Percentiles rank a stretch among this genome's conserved stretches.
Evolutionary conservation across 2,329 filamentous ascomycete genomes (phyloP).

Genomic region (Aaosphaeria arxii): DNA sequence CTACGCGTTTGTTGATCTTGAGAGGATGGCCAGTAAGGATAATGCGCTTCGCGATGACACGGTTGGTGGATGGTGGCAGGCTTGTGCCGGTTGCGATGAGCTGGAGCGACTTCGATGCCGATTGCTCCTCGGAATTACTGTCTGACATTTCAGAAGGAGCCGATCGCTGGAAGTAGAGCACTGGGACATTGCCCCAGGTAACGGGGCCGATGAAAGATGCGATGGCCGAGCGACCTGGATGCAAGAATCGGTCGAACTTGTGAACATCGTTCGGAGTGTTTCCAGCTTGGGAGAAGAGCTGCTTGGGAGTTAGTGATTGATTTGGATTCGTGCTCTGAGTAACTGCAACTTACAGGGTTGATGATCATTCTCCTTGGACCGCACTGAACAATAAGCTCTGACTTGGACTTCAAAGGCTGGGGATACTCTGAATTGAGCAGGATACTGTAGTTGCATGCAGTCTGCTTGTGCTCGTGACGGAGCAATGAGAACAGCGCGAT

Average conservation of each 20-base stretch:
- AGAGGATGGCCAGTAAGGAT: slow-evolving; percentile 94
- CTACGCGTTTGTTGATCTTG: slow-evolving; percentile 97
- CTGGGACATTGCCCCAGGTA: slow-evolving; percentile 88
- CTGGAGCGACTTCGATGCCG: slow-evolving; percentile 50
- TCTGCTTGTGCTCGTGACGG: slow-evolving; percentile 91
- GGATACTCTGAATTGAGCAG: slow-evolving; percentile 76
- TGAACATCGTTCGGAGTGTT: slow-evolving; percentile 95
- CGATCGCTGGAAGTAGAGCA: slow-evolving; percentile 76
- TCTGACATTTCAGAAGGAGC: slow-evolving; percentile 27
- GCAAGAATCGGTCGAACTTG: slow-evolving; percentile 90
- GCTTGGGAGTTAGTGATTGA: slow-evolving; percentile 1
- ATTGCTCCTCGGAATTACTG: slow-evolving; percentile 5
- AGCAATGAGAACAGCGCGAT: slow-evolving; percentile 81
- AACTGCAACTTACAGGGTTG: slow-evolving; percentile 57
- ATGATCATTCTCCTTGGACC: slow-evolving; percentile 83
- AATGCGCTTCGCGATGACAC: slow-evolving; percentile 89
- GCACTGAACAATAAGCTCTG: slow-evolving; percentile 87
- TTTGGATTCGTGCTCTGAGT: not conserved
- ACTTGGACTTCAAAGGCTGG: slow-evolving; percentile 82
- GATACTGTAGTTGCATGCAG: slow-evolving; percentile 80
- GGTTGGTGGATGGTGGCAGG: slow-evolving; percentile 67
- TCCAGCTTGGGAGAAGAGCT: slow-evolving; percentile 78
- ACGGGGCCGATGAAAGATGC: slow-evolving; percentile 87
- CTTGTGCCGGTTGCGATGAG: slow-evolving; percentile 86
- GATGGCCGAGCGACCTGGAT: slow-evolving; percentile 85